Conservation (phyloP, 805 yeast species). For the Sugiyamaella boreocaroliniensis region DNA sequence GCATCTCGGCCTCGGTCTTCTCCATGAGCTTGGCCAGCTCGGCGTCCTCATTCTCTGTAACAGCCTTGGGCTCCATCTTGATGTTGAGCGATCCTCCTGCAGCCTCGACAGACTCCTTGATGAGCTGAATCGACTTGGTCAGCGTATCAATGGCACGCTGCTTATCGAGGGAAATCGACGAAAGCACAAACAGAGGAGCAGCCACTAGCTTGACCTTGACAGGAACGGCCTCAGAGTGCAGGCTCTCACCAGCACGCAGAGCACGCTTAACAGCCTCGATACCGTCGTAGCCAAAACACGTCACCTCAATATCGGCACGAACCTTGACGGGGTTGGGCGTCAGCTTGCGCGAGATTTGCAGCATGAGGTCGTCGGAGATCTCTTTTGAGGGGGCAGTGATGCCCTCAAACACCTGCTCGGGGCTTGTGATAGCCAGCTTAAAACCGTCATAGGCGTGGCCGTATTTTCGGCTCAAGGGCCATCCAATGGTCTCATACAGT, state of each 20-base stretch:
- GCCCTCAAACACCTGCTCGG: conserved; percentile 73
- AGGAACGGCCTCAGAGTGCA: conserved; percentile 77
- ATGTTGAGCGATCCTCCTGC: conserved; percentile 84
- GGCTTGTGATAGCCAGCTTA: conserved; percentile 90
- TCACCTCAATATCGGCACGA: conserved; percentile 97
- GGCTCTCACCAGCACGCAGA: conserved; percentile 74
- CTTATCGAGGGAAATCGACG: conserved; percentile 90
- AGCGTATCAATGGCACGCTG: conserved; percentile 76
- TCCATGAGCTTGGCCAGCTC: conserved; percentile 94
- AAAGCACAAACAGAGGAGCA: conserved; percentile 91
- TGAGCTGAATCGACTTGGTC: conserved; percentile 70
- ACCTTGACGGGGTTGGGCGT: conserved; percentile 98
- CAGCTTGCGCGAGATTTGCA: conserved; percentile 84
- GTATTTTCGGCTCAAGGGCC: conserved; percentile 93
- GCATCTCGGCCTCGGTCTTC: conserved; percentile 82
- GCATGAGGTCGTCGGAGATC: conserved; percentile 74
- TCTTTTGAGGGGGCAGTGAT: conserved; percentile 65
- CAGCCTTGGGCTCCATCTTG: conserved; percentile 98
- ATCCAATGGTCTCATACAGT: conserved; percentile 82
- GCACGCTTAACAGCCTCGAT: conserved; percentile 94
- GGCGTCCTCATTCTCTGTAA: conserved; percentile 96
- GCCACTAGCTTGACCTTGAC: conserved; percentile 94
- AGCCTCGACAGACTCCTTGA: conserved; percentile 59
- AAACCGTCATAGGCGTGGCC: conserved; percentile 98
- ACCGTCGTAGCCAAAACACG: conserved; percentile 96